Conservation (phyloP, 306 rosid species). For the Cicer pinnatifidum region DNA sequence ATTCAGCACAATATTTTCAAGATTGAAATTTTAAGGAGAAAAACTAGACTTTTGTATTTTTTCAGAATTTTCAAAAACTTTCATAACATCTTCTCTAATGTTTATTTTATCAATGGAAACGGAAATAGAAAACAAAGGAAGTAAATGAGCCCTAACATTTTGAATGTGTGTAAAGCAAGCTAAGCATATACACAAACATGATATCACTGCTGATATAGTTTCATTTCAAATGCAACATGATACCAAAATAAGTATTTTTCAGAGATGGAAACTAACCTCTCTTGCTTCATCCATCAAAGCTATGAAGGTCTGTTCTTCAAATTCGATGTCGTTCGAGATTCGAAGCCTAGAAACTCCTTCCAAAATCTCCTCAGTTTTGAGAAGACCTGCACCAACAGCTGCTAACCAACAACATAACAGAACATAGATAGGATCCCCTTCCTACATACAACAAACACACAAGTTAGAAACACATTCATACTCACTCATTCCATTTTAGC, state of each 20-base stretch:
- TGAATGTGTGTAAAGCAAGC: too few relatives aligned
- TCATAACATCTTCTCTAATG: too few relatives aligned
- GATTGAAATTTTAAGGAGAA: too few relatives aligned
- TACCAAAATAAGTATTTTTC: neutral
- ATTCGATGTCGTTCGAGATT: conserved; percentile 79
- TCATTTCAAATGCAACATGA: conserved; percentile 38
- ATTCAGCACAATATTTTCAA: neutral
- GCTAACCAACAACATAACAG: conserved; percentile 88
- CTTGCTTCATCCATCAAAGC: conserved; percentile 81
- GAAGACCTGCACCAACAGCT: conserved; percentile 92
- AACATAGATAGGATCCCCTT: conserved; percentile 90
- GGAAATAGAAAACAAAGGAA: too few relatives aligned
- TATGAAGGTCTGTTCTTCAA: conserved; percentile 86
- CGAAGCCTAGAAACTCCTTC: conserved; percentile 86
- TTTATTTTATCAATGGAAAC: too few relatives aligned
- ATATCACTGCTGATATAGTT: neutral
- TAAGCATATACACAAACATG: neutral
- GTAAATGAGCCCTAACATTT: too few relatives aligned
- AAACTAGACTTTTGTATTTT: too few relatives aligned
- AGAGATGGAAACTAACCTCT: conserved; percentile 66
- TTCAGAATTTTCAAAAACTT: too few relatives aligned
- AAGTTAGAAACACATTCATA: conserved; percentile 24
- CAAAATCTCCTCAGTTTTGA: conserved; percentile 91
- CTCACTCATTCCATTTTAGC: neutral
- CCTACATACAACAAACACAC: conserved; percentile 45